Percentiles rank a stretch among this genome's conserved stretches.
phyloP scores from a whole-genome alignment of 352 stramenopile species.

The Pythium sukuiense region DNA sequence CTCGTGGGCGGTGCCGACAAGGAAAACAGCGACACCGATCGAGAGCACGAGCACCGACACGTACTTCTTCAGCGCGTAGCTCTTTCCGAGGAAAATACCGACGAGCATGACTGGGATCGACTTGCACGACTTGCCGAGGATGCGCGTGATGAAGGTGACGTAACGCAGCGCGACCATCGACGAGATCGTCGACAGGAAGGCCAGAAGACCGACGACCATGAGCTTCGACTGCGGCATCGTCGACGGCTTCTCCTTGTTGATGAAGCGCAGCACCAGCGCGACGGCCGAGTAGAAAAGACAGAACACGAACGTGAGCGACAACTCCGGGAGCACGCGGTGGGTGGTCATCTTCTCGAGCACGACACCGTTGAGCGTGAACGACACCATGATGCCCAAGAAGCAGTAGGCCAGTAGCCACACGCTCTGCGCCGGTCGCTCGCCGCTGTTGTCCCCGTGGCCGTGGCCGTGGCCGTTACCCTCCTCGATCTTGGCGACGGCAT shows the following conservation, averaged over 20 bases:
- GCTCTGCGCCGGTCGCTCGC: slow-evolving; percentile 28
- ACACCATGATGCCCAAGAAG: slow-evolving; percentile 82
- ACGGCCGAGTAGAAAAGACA: slow-evolving; percentile 75
- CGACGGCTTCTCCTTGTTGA: slow-evolving; percentile 66
- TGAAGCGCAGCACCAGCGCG: slow-evolving; percentile 54
- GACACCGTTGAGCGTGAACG: slow-evolving; percentile 80
- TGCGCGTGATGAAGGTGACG: slow-evolving; percentile 84
- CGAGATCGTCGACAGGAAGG: slow-evolving; percentile 78
- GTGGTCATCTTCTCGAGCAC: slow-evolving; percentile 85
- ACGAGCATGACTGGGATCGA: slow-evolving; percentile 87
- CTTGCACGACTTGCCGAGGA: slow-evolving; percentile 88
- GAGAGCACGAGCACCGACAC: slow-evolving; percentile 74
- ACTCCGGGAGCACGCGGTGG: slow-evolving; percentile 75
- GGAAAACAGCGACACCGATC: slow-evolving; percentile 72
- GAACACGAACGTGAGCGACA: slow-evolving; percentile 86
- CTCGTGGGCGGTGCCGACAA: slow-evolving; percentile 71
- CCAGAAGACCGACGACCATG: slow-evolving; percentile 57
- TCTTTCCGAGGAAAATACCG: slow-evolving; percentile 71
- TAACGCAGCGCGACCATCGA: slow-evolving; percentile 85
- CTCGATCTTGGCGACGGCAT: slow-evolving; percentile 31
- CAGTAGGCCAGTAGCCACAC: slow-evolving; percentile 71
- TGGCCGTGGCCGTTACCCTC: slow-evolving; percentile 16
- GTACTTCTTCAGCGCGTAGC: slow-evolving; percentile 82
- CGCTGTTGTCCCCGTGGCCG: slow-evolving; percentile 9
- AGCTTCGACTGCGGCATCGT: slow-evolving; percentile 75